A percentile compares a stretch with the other conserved stretches of the same genome.
Evolutionary conservation across 2,329 filamentous ascomycete genomes (phyloP).

Genomic region (Geosmithia putterillii): DNA sequence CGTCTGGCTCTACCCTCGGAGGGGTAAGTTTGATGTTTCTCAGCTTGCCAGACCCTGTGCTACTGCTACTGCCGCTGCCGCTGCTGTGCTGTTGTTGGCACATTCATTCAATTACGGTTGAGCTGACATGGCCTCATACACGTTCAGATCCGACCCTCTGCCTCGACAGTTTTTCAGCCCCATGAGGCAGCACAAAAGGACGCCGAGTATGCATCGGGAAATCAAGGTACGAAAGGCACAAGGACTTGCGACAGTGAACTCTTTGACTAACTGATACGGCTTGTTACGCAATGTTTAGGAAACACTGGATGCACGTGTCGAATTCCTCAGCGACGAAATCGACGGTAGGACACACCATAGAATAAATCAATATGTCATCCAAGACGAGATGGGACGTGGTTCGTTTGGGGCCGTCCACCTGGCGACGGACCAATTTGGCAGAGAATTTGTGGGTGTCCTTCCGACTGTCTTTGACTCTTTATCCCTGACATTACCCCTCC

Average conservation of each 20-base stretch:
- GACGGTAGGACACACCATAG: constrained; percentile 72
- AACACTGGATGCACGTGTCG: constrained; percentile 79
- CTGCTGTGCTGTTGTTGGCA: too few relatives aligned
- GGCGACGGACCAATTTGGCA: constrained; percentile 79
- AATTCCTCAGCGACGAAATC: constrained; percentile 74
- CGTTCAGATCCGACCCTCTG: constrained; percentile 29
- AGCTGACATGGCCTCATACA: neutral
- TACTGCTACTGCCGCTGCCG: too few relatives aligned
- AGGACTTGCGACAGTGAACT: neutral
- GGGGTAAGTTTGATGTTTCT: constrained; percentile 27
- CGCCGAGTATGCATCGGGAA: constrained; percentile 43
- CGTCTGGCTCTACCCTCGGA: constrained; percentile 22
- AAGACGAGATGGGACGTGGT: constrained; percentile 90
- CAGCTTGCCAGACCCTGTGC: neutral
- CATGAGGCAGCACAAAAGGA: constrained; percentile 43
- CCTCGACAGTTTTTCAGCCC: constrained; percentile 37
- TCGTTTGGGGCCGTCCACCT: constrained; percentile 92
- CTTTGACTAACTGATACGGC: neutral
- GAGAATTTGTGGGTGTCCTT: constrained; percentile 66
- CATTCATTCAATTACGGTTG: neutral
- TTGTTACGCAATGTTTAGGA: constrained; percentile 42
- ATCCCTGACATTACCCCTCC: too few relatives aligned
- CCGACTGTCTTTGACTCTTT: neutral
- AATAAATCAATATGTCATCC: constrained; percentile 92
- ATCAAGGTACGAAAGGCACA: constrained; percentile 32